Evolutionary conservation across 768 basidiomycete genomes (phyloP).

Genomic region (Tephrocybe rancida): DNA sequence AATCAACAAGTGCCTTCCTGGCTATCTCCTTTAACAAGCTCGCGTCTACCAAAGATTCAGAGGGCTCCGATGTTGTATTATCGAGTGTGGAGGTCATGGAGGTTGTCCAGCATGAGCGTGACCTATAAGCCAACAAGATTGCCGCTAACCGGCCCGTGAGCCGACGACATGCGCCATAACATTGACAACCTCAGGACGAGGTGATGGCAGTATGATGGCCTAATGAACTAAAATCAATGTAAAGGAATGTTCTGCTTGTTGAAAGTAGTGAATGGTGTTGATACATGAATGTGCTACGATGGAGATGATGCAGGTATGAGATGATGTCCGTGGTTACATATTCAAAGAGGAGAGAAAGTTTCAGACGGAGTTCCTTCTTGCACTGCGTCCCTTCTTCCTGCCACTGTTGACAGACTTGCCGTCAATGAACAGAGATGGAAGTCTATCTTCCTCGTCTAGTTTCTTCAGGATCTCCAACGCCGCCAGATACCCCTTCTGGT

Average conservation of each 20-base stretch:
- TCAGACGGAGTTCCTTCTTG: constrained; percentile 73
- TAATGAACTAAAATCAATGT: too few species aligned
- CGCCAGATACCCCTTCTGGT: constrained; percentile 77
- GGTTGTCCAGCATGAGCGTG: neutral
- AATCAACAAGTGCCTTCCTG: constrained; percentile 79
- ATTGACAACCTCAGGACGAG: too few species aligned
- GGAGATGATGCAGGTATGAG: neutral
- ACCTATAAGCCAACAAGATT: neutral
- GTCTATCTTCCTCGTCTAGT: constrained; percentile 80
- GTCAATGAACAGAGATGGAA: constrained; percentile 77
- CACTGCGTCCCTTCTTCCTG: constrained; percentile 75
- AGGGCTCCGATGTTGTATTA: constrained; percentile 20
- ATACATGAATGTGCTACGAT: constrained; percentile 8
- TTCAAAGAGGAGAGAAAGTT: neutral
- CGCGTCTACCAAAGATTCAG: constrained; percentile 53
- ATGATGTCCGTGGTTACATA: neutral
- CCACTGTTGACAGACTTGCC: constrained; percentile 49
- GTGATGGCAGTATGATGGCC: too few species aligned
- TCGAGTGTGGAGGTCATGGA: constrained; percentile 17
- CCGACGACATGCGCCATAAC: too few species aligned
- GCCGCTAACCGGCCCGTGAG: constrained; percentile 4
- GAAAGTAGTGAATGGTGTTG: neutral
- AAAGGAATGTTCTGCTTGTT: neutral
- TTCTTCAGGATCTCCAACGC: constrained; percentile 71
- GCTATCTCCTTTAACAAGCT: constrained; percentile 76